These are phyloP conservation scores for Neofusicoccum parvum DNA, from an alignment of 2,329 filamentous ascomycete species.

Conservation along the genomic window DNA sequence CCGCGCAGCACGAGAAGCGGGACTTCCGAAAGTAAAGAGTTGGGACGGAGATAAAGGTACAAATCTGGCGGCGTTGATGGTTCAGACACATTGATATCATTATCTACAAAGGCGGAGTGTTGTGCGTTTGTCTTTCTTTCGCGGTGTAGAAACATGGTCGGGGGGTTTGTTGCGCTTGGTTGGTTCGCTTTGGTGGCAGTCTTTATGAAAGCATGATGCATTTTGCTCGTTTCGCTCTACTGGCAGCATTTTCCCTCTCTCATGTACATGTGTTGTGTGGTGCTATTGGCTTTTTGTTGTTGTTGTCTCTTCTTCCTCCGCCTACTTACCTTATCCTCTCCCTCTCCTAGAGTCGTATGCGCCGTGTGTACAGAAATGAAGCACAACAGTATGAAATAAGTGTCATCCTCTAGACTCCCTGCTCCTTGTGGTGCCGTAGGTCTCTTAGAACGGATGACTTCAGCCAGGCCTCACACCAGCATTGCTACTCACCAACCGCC, in stretches of 20 bases:
- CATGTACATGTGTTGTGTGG: no score
- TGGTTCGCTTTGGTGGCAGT: not conserved
- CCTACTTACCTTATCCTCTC: no score
- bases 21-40: slow-evolving; percentile 1
- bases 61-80: not conserved
- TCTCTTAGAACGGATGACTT: not conserved
- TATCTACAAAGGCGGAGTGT: not conserved
- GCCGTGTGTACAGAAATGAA: not conserved
- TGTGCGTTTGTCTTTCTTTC: not conserved
- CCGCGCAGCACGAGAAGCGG: slow-evolving; percentile 26
- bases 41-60: not conserved
- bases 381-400: not conserved
- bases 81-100: not conserved
- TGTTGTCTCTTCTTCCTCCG: no score
- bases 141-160: not conserved
- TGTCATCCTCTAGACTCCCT: not conserved
- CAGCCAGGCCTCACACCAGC: no score
- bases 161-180: not conserved
- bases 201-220: not conserved
- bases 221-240: not conserved
- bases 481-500: no score
- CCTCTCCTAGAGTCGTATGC: not conserved
- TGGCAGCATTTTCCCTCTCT: not conserved
- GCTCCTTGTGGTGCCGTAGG: not conserved
- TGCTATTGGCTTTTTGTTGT: no score